Evolutionary conservation across 768 basidiomycete species (phyloP), one percentile per base, ranked within the genome.

Genomic region (Pulveroboletus sp.): DNA sequence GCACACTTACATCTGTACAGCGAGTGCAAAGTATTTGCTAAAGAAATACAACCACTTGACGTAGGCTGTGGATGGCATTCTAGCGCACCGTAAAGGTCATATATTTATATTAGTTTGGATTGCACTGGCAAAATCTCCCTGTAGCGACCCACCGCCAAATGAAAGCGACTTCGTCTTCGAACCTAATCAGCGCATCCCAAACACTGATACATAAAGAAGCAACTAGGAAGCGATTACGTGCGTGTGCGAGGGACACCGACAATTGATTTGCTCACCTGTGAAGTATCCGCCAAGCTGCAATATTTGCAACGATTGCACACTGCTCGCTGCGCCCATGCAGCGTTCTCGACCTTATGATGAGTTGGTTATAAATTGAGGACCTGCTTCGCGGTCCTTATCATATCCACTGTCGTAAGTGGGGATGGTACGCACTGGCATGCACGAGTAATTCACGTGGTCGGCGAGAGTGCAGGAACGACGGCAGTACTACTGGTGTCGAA

Each of bases 11-110:
- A 49, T 55, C 29, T 62, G 64, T 4, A 48, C 1, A 3, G 11
- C n/a, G 11, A 66, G 11, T 6, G 45, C 51, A 27, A 52, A 44
- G 17, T 60, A 66, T 43, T 50, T 66, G 5, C 49, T 50, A 39
- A 64, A 53, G 16, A 66, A 20, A 39, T 58, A 65, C n/a, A 66
- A 9, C 64, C 62, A 66, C 39, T 66, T 66, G 35, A 59, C 25
- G 23, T 44, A 40, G 2, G 59, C 52, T 9, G 7, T 44, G 4
- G 6, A 7, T 8, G 64, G 36, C 49, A 59, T 57, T 12, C 64
- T 65, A 25, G 21, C 19, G 24, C 0, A 24, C 6, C 31, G 23
- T 5, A 12, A 2, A 39, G 21, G 38, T 34, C 21, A 45, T 1
- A 14, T 20, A n/a, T 39, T 29, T 0, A 11, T 2, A 19, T 24